Conservation (phyloP, 352 stramenopile species). For the Phytophthora nicotianae region DNA sequence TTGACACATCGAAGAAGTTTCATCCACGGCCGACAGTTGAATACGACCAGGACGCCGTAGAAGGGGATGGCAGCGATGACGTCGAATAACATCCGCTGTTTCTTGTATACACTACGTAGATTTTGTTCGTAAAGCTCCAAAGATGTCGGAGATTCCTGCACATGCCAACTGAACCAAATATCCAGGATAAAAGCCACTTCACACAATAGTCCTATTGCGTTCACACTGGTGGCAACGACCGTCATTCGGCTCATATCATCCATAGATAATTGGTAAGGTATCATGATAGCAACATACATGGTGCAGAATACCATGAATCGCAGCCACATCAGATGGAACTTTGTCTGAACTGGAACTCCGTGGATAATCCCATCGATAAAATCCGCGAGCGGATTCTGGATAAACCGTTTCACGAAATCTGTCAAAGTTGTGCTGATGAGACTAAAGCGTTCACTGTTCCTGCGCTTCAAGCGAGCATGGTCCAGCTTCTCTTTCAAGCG, state of each 20-base stretch:
- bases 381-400: slow-evolving; percentile 5
- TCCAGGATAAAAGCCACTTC: slow-evolving; percentile 54
- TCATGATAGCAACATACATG: slow-evolving; percentile 49
- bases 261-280: slow-evolving; percentile 56
- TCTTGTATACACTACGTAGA: slow-evolving; percentile 41
- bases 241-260: slow-evolving; percentile 38
- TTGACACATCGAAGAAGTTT: slow-evolving; percentile 52
- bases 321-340: slow-evolving; percentile 53
- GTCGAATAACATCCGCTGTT: slow-evolving; percentile 52
- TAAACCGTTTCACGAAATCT: background rate
- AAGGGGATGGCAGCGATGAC: slow-evolving; percentile 41
- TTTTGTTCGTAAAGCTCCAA: slow-evolving; percentile 66
- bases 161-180: slow-evolving; percentile 56
- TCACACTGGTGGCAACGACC: slow-evolving; percentile 11
- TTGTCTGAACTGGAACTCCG: slow-evolving; percentile 40
- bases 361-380: slow-evolving; percentile 36
- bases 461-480: slow-evolving; percentile 16
- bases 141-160: slow-evolving; percentile 35
- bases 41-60: slow-evolving; percentile 42
- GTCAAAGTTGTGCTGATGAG: background rate
- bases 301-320: slow-evolving; percentile 35
- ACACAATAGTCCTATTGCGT: slow-evolving; percentile 34
- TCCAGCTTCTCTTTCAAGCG: slow-evolving; percentile 26
- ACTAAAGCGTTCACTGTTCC: slow-evolving; percentile 3
- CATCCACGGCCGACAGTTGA: slow-evolving; percentile 35